These are phyloP conservation scores for Pleurotus sapidus DNA, from an alignment of 768 basidiomycete species.

Conservation along the genomic window DNA sequence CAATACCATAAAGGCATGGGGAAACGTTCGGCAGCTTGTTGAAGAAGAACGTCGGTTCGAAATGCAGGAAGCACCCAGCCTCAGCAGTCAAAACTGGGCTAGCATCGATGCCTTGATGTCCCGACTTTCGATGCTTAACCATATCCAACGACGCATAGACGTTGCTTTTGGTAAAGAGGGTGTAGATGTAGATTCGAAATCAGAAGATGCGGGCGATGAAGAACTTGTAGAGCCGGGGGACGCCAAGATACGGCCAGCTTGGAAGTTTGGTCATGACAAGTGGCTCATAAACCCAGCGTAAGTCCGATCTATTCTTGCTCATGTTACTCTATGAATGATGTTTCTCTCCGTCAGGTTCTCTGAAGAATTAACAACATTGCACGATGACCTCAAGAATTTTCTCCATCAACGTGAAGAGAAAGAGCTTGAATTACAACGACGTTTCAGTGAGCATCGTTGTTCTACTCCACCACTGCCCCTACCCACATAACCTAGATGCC, in stretches of 20 bases:
- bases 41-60: conserved; percentile 58
- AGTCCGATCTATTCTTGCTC: conserved; percentile 12
- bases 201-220: not conserved
- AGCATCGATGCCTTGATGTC: conserved; percentile 51
- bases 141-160: conserved; percentile 56
- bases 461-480: not conserved
- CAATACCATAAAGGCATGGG: conserved; percentile 61
- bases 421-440: conserved; percentile 49
- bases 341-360: conserved; percentile 52
- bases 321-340: not conserved
- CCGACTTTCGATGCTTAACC: conserved; percentile 46
- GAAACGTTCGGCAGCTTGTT: conserved; percentile 45
- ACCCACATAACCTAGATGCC: conserved; percentile 41
- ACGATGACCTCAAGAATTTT: conserved; percentile 43
- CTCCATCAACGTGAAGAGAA: conserved; percentile 45
- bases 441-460: conserved; percentile 45
- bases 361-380: conserved; percentile 43
- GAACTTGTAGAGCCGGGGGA: not conserved
- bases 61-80: conserved; percentile 23
- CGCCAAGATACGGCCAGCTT: conserved; percentile 7
- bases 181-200: not conserved
- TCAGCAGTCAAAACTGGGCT: conserved; percentile 45
- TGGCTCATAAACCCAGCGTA: conserved; percentile 71
- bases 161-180: conserved; percentile 35
- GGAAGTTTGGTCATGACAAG: conserved; percentile 33